phyloP scores from a whole-genome alignment of 2,329 filamentous ascomycete genomes.

The Xylaria multiplex region DNA sequence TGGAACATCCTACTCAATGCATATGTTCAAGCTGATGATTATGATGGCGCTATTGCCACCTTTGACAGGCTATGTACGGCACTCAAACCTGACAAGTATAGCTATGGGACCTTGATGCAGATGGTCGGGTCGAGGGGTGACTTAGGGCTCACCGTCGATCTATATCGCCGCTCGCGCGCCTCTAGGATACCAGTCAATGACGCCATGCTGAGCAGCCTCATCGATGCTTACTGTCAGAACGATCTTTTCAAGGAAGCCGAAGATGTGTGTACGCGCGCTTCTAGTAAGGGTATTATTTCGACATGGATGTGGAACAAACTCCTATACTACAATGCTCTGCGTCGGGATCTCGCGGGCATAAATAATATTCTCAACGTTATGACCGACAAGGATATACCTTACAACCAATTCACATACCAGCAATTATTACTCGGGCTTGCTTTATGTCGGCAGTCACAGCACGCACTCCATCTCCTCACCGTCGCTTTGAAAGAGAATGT shows the following conservation, averaged over 20 bases:
- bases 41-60: slow-evolving; percentile 70
- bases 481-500: slow-evolving; percentile 56
- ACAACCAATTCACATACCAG: slow-evolving; percentile 61
- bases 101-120: slow-evolving; percentile 78
- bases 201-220: slow-evolving; percentile 70
- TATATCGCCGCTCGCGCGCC: slow-evolving; percentile 72
- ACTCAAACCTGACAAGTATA: slow-evolving; percentile 67
- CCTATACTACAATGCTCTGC: slow-evolving; percentile 73
- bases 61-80: slow-evolving; percentile 68
- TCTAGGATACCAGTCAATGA: slow-evolving; percentile 60
- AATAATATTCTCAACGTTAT: slow-evolving; percentile 61
- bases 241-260: slow-evolving; percentile 65
- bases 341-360: slow-evolving; percentile 62
- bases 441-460: slow-evolving; percentile 59
- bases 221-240: slow-evolving; percentile 73
- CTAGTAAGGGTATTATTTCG: slow-evolving; percentile 60
- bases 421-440: slow-evolving; percentile 61
- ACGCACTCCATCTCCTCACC: slow-evolving; percentile 61
- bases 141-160: slow-evolving; percentile 70
- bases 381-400: slow-evolving; percentile 58
- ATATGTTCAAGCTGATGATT: slow-evolving; percentile 72
- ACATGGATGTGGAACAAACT: slow-evolving; percentile 83
- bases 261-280: slow-evolving; percentile 66
- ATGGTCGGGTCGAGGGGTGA: slow-evolving; percentile 78
- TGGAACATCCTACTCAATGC: slow-evolving; percentile 85